phyloP scores from a whole-genome alignment of 306 rosid genomes.

The Malus fusca region DNA sequence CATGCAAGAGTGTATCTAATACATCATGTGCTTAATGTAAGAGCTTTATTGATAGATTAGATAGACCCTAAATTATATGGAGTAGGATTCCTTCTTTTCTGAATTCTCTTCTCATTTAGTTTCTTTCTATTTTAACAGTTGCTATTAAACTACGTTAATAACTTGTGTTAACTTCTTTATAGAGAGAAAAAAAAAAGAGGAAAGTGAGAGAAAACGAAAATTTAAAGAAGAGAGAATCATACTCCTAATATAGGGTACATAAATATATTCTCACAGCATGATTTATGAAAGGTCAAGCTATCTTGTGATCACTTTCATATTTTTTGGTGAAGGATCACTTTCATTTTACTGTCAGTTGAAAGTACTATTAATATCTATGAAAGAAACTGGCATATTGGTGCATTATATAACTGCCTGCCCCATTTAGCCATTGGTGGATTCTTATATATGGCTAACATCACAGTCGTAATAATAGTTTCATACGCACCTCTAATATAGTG shows the following conservation, averaged over 20 bases:
- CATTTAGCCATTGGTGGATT: neutral
- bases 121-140: too few relatives aligned
- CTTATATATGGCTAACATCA: neutral
- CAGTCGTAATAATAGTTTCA: neutral
- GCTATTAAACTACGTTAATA: too few relatives aligned
- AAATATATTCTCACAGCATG: neutral
- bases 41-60: neutral
- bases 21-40: conserved; percentile 44
- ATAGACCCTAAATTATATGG: neutral
- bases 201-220: too few relatives aligned
- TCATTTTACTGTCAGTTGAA: neutral
- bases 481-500: neutral
- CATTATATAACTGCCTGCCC: neutral
- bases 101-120: too few relatives aligned
- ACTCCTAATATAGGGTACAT: neutral
- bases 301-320: neutral
- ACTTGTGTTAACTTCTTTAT: too few relatives aligned
- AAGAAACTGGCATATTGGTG: neutral
- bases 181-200: too few relatives aligned
- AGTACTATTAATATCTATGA: neutral
- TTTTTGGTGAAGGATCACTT: neutral
- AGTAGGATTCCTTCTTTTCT: neutral
- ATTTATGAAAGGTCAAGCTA: neutral
- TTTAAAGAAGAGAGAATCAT: too few relatives aligned
- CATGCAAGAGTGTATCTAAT: conserved; percentile 47